A percentile compares a stretch with the other conserved stretches of the same genome.
phyloP scores from a whole-genome alignment of 108 stramenopile species.

The Nannochloropsis granulata region DNA sequence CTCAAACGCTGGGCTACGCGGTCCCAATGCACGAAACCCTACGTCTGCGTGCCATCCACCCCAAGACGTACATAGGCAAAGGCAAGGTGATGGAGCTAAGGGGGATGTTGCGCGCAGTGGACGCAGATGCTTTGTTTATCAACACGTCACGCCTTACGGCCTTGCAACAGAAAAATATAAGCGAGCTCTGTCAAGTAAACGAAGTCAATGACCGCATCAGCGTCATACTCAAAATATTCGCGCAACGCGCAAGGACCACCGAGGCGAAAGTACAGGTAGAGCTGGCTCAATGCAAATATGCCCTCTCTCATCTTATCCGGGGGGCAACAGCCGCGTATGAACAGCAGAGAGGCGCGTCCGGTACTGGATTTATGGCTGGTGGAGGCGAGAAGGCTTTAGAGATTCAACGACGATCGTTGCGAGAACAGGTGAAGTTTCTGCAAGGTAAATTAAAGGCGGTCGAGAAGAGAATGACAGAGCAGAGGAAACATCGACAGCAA shows the following conservation, averaged over 20 bases:
- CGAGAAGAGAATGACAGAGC: conserved; percentile 62
- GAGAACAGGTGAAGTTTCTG: conserved; percentile 62
- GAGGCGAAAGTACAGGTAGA: conserved; percentile 89
- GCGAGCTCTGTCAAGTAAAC: conserved; percentile 17
- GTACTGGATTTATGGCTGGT: conserved; percentile 58
- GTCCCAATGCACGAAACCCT: conserved; percentile 3
- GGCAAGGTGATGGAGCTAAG: conserved; percentile 38
- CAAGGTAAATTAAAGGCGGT: conserved; percentile 73
- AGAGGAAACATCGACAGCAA: conserved; percentile 43
- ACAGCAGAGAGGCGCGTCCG: conserved; percentile 51
- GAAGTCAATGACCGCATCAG: conserved; percentile 66
- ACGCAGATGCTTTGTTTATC: conserved; percentile 57
- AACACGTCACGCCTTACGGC: conserved; percentile 69
- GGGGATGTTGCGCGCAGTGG: conserved; percentile 40
- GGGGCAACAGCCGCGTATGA: conserved; percentile 69
- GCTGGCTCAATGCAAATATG: conserved; percentile 72
- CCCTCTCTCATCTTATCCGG: conserved; percentile 64
- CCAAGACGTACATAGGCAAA: conserved; percentile 52
- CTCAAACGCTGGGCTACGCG: neutral
- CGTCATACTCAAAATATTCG: conserved; percentile 84
- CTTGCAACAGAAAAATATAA: conserved; percentile 57
- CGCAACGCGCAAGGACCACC: conserved; percentile 74
- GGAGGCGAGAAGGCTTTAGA: conserved; percentile 83
- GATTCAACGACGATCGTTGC: conserved; percentile 70
- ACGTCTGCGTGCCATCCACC: conserved; percentile 9